Evolutionary conservation across 2,329 filamentous ascomycete species (phyloP).

Genomic region (Aspergillaceae sp.): DNA sequence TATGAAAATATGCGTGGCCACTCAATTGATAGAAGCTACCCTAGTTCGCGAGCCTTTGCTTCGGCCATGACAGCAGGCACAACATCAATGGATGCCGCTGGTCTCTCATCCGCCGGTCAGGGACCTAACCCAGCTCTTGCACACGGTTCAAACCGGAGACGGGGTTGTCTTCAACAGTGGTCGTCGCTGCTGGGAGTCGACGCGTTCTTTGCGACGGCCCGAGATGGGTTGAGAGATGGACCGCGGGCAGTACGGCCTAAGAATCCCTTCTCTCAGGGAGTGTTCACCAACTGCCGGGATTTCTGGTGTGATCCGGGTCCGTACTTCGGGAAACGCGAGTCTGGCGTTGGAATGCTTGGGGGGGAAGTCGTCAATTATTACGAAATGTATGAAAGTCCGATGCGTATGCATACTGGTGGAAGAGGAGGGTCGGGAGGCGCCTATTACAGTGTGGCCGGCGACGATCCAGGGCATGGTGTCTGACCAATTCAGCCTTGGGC

Average conservation of each 20-base stretch:
- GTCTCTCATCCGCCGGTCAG: constrained; percentile 58
- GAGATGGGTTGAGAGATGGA: constrained; percentile 55
- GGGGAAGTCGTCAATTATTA: constrained; percentile 80
- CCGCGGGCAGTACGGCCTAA: constrained; percentile 43
- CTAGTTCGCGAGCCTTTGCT: constrained; percentile 52
- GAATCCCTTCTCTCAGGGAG: constrained; percentile 80
- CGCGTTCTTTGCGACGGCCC: constrained; percentile 83
- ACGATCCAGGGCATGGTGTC: constrained; percentile 28
- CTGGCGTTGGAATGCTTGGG: constrained; percentile 65
- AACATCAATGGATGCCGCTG: constrained; percentile 57
- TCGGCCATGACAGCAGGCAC: constrained; percentile 62
- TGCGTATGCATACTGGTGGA: constrained; percentile 50
- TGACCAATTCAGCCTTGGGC: constrained; percentile 8
- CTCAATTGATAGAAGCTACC: constrained; percentile 48
- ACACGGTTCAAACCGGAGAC: constrained; percentile 38
- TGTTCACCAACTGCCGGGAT: constrained; percentile 84
- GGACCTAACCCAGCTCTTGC: constrained; percentile 51
- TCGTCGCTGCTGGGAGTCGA: constrained; percentile 80
- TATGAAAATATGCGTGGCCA: constrained; percentile 92
- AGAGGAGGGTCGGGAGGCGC: constrained; percentile 37
- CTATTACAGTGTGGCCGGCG: constrained; percentile 50
- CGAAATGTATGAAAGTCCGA: constrained; percentile 76
- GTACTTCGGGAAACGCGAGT: constrained; percentile 65
- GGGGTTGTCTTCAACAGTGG: constrained; percentile 69
- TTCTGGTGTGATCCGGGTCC: constrained; percentile 92